These are phyloP conservation scores for Synchytrium microbalum DNA, from an alignment of 371 early-diverging fungal genomes.

Conservation along the genomic window DNA sequence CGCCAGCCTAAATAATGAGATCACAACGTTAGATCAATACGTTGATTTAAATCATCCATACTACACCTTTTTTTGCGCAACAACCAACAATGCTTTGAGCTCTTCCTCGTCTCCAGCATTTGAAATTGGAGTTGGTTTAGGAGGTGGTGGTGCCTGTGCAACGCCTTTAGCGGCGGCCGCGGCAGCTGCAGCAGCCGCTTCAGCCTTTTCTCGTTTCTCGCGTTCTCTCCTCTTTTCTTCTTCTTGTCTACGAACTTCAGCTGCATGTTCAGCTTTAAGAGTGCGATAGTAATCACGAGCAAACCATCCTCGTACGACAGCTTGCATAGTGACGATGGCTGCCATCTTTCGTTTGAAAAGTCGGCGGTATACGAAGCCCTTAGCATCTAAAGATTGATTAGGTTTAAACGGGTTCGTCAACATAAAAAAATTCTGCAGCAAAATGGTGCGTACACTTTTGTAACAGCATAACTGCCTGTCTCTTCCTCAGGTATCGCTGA, in stretches of 20 bases:
- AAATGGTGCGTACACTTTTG: conserved; percentile 6
- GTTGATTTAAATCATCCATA: neutral
- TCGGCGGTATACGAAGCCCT: conserved; percentile 19
- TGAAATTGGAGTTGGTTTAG: conserved; percentile 5
- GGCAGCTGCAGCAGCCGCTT: conserved; percentile 8
- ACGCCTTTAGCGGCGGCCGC: conserved; percentile 1
- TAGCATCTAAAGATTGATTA: conserved; percentile 9
- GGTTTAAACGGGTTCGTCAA: neutral
- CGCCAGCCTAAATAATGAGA: too few relatives aligned
- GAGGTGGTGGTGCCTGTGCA: neutral
- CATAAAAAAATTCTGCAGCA: neutral
- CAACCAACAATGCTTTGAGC: conserved; percentile 12
- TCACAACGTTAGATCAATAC: too few relatives aligned
- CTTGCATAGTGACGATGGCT: conserved; percentile 31
- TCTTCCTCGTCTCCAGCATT: conserved; percentile 8
- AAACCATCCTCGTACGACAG: conserved; percentile 36
- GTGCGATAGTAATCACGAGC: conserved; percentile 29
- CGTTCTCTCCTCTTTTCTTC: conserved; percentile 12
- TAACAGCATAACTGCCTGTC: conserved; percentile 5
- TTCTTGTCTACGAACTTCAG: conserved; percentile 14
- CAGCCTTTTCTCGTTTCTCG: conserved; percentile 14
- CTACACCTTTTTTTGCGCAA: conserved; percentile 16
- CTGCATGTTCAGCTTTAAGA: conserved; percentile 15
- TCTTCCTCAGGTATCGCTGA: conserved; percentile 7
- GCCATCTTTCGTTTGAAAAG: conserved; percentile 17